A percentile compares a stretch with the other conserved stretches of the same genome.
Conservation (phyloP, 139 green algal species). For the Pseudopediastrum boryanum region DNA sequence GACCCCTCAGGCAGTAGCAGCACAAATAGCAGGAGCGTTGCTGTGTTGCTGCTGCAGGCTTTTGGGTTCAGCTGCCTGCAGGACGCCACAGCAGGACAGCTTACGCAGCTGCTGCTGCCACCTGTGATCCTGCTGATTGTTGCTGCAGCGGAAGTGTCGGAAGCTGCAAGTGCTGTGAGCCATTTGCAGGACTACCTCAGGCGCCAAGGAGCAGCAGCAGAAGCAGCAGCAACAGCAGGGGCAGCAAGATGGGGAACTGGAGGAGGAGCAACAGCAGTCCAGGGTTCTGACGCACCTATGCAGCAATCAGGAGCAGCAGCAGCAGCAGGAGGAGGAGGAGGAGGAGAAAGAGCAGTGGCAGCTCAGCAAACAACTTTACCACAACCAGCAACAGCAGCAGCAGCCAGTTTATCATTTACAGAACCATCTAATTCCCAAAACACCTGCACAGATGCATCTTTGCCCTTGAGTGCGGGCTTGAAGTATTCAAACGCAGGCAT, state of each 20-base stretch:
- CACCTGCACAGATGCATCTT: not conserved
- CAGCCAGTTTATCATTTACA: not conserved
- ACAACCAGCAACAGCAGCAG: not conserved
- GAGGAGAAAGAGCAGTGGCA: not conserved
- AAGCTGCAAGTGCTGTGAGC: constrained; percentile 17
- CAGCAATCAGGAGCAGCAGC: not conserved
- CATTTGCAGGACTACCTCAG: constrained; percentile 9
- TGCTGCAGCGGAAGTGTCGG: constrained; percentile 20
- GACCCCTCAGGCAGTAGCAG: not conserved
- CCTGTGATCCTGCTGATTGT: constrained; percentile 10
- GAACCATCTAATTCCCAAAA: too few relatives aligned
- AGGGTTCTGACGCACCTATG: not conserved
- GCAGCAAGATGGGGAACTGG: not conserved
- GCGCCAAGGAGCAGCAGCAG: not conserved
- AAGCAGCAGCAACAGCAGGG: not conserved
- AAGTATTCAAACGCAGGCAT: constrained; percentile 18
- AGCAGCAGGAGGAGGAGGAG: not conserved
- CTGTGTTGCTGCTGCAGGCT: not conserved
- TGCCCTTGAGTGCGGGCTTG: constrained; percentile 10
- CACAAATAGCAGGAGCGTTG: not conserved
- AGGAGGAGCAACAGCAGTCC: not conserved
- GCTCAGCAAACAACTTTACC: not conserved
- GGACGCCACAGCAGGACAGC: not conserved
- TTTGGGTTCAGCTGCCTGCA: constrained; percentile 11
- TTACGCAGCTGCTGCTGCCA: constrained; percentile 8